Base-by-base conservation (phyloP, 2,329 filamentous ascomycete genomes). In the Penicillium sp. region DNA sequence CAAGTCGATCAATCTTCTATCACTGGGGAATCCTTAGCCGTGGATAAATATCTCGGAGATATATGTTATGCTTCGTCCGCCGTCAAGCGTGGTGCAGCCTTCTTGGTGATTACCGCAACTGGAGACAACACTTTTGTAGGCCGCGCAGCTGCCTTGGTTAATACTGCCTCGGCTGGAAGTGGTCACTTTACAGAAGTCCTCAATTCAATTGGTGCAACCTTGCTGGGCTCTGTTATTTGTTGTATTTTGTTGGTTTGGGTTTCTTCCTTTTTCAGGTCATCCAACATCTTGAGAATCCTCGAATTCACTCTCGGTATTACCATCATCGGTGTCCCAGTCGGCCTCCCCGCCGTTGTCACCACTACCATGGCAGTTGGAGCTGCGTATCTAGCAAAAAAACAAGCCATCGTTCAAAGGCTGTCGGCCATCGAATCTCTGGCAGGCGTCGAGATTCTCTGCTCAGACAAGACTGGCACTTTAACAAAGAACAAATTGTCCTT, bases 361-460 rank as follows among this genome's bases (percentile, higher is more conserved):
- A 96, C 91, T 66, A 96, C 91, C 71, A 94, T 96, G 90, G 91
- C 91, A 72, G 91, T 96, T 72, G 91, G 91, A 79, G 91, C 91
- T 63, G 89, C 90, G 62, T 94, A 94, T 75, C 84, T 96, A 59
- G 91, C 91, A 68, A 92, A 91, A 82, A 92, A 93, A 82, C 86
- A 92, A 79, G 91, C 91, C 55, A 95, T 96, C 64, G 91, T 96
- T 63, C 91, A 95, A 80, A 95, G 93, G 81, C 85, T 96, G 53
- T 91, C 88, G 33, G 91, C 91, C 63, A 96, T 96, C 61, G 91
- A 96, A 80, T 95, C 91, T 24, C 83, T 96, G 62, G 91, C 91
- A 70, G 91, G 91, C 80, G 91, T 95, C 61, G 89, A 96, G 77
- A 94, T 96, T 74, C 88, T 96, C 57, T 95, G 91, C 82, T 93